Conservation (phyloP, 1,139 yeast genomes). For the Protomyces inundatus region DNA sequence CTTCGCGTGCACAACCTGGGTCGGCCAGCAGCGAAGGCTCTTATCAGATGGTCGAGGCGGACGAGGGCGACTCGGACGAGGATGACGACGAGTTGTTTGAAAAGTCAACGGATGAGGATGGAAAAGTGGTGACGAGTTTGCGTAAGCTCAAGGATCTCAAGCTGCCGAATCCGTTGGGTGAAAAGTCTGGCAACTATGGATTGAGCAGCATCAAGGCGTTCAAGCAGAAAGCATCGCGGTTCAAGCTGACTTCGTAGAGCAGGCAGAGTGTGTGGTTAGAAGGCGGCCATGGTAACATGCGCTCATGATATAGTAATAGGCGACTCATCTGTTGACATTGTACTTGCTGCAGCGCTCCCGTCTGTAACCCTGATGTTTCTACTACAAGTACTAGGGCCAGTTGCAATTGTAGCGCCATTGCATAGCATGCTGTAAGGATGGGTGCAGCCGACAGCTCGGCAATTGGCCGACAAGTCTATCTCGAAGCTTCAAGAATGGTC, state of each 20-base stretch:
- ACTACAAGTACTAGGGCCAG: too few species aligned
- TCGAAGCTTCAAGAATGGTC: too few species aligned
- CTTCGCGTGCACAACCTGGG: background rate
- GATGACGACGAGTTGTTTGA: conserved; percentile 20
- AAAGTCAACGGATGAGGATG: conserved; percentile 5
- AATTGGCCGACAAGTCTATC: too few species aligned
- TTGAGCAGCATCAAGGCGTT: conserved; percentile 2
- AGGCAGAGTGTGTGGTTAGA: too few species aligned
- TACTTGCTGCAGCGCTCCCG: too few species aligned
- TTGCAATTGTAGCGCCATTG: too few species aligned
- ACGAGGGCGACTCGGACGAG: conserved; percentile 1
- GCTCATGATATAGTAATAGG: too few species aligned
- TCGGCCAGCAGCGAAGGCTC: conserved; percentile 5
- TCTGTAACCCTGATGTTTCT: too few species aligned
- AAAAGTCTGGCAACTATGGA: background rate
- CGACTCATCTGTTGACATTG: too few species aligned
- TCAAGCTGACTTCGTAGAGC: background rate
- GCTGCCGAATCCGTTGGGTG: conserved; percentile 7
- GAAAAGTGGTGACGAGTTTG: conserved; percentile 1
- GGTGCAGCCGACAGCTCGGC: too few species aligned
- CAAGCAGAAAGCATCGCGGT: background rate
- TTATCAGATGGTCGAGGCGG: conserved; percentile 6
- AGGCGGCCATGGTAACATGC: too few species aligned
- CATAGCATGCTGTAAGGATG: too few species aligned
- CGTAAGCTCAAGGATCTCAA: conserved; percentile 10